Base-by-base conservation (phyloP, 371 early-diverging fungal genomes). In the Circinella umbellata region DNA sequence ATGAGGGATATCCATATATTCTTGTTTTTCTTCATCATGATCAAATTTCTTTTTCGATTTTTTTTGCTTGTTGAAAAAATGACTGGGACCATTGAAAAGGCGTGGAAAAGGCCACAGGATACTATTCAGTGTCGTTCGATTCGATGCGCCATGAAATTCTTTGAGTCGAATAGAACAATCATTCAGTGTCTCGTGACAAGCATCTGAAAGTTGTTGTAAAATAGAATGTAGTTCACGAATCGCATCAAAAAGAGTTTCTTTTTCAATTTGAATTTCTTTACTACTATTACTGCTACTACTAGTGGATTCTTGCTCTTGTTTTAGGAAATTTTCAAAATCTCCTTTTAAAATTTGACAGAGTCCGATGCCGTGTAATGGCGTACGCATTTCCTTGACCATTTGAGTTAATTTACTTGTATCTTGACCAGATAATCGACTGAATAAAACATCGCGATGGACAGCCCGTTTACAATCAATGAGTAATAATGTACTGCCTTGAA, bases 381-480 rank as follows among this genome's bases (percentile, higher is more conserved):
- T 36, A 13, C 78, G 73, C 78, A 83, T 72, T 0, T 54, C 64
- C n/a, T 74, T 79, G 4, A 80, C 68, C 4, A 67, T 35, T 34
- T 67, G 69, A 5, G 80, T 74, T 11, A 83, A 34, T 0, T 64
- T 55, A 53, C 81, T 77, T 37, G 77, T 71, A 51, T 83, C 83
- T 15, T 71, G 66, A 27, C 73, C 75, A 7, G 79, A 77, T 0
- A 83, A 70, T 0, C 69, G 63, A 1, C 77, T 76, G 55, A 68
- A 80, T 0, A 76, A 7, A 14, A 80, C 68, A n/a, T 83, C 83
- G 46, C 83, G 72, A 49, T 80, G 79, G 0, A 83, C 81, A 0
- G 81, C 79, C 27, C 78, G 81, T 69, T 83, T 83, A 61, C 78
- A 77, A n/a, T 83, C 83, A 54, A 80, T 80, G 66, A 83, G 67